Base-by-base conservation (phyloP, 306 rosid species). In the Dalbergia cochinchinensis region DNA sequence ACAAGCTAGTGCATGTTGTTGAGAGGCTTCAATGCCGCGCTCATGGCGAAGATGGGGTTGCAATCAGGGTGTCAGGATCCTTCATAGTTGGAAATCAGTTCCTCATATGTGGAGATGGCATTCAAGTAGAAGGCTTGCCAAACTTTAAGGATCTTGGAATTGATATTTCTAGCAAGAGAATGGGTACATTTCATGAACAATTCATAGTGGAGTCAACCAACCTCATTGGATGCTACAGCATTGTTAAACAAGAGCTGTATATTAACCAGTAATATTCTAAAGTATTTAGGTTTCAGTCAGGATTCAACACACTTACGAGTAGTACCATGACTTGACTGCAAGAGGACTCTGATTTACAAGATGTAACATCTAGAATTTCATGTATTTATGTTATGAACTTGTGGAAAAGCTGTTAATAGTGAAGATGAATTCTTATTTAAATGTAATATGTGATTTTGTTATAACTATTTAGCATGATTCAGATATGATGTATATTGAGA, bases 61-160 rank as follows among this genome's bases (percentile, higher is more conserved):
- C 99, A 59, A 92, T 95, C 65, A 87, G 99, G 80, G 95, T 95
- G 5, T 92, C 97, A 0, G 99, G 99, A 73, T 92, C 97, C 33
- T 92, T 95, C 51, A 89, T 95, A 48, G 37, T 90, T 55, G 97
- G 99, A 48, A 94, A 94, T 62, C 99, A 92, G 74, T 94, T 94
- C 83, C 97, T 95, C 60, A 91, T 95, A 79, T 95, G 97, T 82
- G 99, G 99, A 83, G 99, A 95, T 37, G 99, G 99, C 14, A 82
- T 91, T 79, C 99, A 95, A 81, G 97, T 90, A 42, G 99, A 95
- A 82, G 99, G 97, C 33, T 75, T 92, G 85, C 92, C 97, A 65
- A 91, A 85, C 77, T 86, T 95, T 61, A 95, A 95, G 79, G 98
- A 95, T 78, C 99, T 95, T 76, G 85, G 86, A 8, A 83, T 95